Base-by-base conservation (phyloP, 306 rosid species). In the Vicia sativa region DNA sequence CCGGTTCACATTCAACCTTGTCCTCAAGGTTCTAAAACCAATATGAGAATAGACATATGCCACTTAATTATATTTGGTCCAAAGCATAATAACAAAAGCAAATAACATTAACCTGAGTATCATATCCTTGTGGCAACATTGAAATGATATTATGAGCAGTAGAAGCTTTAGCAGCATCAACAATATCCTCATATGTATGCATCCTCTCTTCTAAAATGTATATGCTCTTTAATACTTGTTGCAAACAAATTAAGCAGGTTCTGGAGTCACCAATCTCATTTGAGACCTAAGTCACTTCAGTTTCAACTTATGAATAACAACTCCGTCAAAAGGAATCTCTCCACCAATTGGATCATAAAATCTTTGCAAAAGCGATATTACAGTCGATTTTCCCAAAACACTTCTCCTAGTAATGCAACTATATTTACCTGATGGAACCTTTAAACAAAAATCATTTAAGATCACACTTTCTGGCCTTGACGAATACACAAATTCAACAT, bases 191-290 rank as follows among this genome's bases (percentile, higher is more conserved):
- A 3, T 69, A 63, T 0, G 82, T 75, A 1, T n/a, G 91, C 98
- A 67, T 86, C 90, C 48, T 90, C 98, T 44, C 81, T 90, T 2
- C 98, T 97, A 78, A 93, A 93, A 1, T 90, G 79, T 62, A 93
- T 78, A 70, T 93, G 90, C 77, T 93, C 96, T 25, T 67, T 88
- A 65, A 93, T 88, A 52, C 79, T 80, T 2, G 98, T 90, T 2
- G 90, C 98, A 61, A 93, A 93, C 1, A 93, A 80, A n/a, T n/a
- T n/a, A n/a, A 3, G 89, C 93, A 7, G 98, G 98, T 66, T 93
- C 98, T 61, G 90, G 98, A 67, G 97, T 93, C 7, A 93, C 97
- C 76, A 93, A 65, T 0, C 98, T 97, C 97, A 93, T 85, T 25
- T 90, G 95, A 4, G 95, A 90, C 39, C 98, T 81, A 18, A 93